phyloP scores from a whole-genome alignment of 805 yeast genomes.

The Candida xyloterini region DNA sequence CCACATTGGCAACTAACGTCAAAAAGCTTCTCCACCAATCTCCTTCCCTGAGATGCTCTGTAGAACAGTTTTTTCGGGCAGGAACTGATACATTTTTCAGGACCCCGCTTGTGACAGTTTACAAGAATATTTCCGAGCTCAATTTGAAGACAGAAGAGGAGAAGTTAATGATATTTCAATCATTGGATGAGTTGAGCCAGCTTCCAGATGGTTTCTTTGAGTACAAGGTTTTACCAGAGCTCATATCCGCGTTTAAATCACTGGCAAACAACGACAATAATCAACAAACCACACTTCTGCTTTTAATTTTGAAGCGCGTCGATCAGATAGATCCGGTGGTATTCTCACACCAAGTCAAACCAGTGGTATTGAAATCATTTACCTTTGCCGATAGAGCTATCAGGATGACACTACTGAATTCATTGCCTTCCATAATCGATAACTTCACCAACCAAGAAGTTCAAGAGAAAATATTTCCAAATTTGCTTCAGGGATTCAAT shows the following conservation, averaged over 20 bases:
- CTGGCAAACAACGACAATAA: slow-evolving; percentile 21
- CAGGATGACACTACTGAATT: slow-evolving; percentile 64
- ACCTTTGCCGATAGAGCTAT: slow-evolving; percentile 71
- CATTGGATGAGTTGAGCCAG: slow-evolving; percentile 40
- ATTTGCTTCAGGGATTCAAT: slow-evolving; percentile 73
- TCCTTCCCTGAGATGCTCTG: slow-evolving; percentile 38
- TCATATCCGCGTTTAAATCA: slow-evolving; percentile 43
- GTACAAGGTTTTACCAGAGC: slow-evolving; percentile 66
- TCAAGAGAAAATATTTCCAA: slow-evolving; percentile 64
- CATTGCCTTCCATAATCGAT: slow-evolving; percentile 53
- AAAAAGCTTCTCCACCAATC: slow-evolving; percentile 40
- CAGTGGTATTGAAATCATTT: slow-evolving; percentile 63
- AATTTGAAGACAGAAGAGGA: slow-evolving; percentile 52
- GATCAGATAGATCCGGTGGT: slow-evolving; percentile 28
- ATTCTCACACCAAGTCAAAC: slow-evolving; percentile 47
- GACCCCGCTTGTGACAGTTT: slow-evolving; percentile 50
- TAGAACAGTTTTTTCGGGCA: slow-evolving; percentile 34
- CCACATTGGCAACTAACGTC: slow-evolving; percentile 34
- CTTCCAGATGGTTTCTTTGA: slow-evolving; percentile 49
- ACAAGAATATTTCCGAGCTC: slow-evolving; percentile 53
- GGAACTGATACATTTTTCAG: slow-evolving; percentile 34
- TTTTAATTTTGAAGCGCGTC: slow-evolving; percentile 38
- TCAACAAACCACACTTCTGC: slow-evolving; percentile 34
- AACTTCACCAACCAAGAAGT: slow-evolving; percentile 57
- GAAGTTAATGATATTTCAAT: slow-evolving; percentile 45